Evolutionary conservation across 108 stramenopile species (phyloP).

Genomic region (Parmales sp.): DNA sequence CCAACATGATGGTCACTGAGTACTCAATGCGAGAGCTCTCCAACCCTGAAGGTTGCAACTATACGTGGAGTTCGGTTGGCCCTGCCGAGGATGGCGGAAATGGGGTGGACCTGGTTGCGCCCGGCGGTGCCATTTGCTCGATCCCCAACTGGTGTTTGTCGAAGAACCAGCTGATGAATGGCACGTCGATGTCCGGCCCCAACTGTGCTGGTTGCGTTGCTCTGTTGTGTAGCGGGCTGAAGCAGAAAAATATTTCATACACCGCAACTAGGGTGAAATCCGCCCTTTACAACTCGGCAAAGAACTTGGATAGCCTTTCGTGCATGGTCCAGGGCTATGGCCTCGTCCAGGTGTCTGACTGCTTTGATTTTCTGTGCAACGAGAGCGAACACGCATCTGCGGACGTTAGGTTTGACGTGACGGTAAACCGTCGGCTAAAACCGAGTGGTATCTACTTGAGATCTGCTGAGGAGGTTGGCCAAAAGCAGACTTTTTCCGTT

Average conservation of each 20-base stretch:
- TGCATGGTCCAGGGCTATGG: slow-evolving; percentile 53
- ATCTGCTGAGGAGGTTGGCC: slow-evolving; percentile 32
- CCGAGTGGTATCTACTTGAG: slow-evolving; percentile 69
- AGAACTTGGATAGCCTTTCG: slow-evolving; percentile 24
- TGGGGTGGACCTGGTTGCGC: slow-evolving; percentile 67
- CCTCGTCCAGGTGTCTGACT: slow-evolving; percentile 44
- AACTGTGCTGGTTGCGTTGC: slow-evolving; percentile 72
- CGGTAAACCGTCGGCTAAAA: slow-evolving; percentile 28
- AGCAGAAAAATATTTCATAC: slow-evolving; percentile 39
- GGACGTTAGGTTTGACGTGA: slow-evolving; percentile 36
- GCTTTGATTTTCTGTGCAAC: not conserved
- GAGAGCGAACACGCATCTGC: not conserved
- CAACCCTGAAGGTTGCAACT: slow-evolving; percentile 34
- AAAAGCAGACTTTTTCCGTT: slow-evolving; percentile 20
- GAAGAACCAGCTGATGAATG: slow-evolving; percentile 70
- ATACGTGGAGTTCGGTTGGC: slow-evolving; percentile 73
- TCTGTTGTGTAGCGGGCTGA: slow-evolving; percentile 61
- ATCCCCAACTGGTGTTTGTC: slow-evolving; percentile 73
- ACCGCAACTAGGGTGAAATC: slow-evolving; percentile 49
- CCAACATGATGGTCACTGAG: slow-evolving; percentile 50
- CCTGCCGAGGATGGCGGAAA: slow-evolving; percentile 66
- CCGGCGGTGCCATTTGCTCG: slow-evolving; percentile 78
- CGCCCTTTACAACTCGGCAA: slow-evolving; percentile 64
- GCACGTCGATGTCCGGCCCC: slow-evolving; percentile 67
- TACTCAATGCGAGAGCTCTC: slow-evolving; percentile 34